Conservation (phyloP, 2,329 filamentous ascomycete genomes). For the Coniochaeta hoffmannii region DNA sequence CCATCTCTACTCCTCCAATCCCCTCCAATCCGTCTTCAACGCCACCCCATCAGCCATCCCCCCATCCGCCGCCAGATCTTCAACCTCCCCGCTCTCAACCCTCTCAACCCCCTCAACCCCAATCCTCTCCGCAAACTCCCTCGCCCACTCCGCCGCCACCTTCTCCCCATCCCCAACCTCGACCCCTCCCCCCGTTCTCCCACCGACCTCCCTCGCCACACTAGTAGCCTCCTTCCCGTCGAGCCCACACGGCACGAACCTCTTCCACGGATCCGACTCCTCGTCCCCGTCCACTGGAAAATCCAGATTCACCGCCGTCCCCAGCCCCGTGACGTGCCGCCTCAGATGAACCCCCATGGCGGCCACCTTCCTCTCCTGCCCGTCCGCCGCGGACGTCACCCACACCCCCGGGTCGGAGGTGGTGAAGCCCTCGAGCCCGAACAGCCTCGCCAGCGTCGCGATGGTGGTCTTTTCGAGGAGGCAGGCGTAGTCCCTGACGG, state of each 20-base stretch:
- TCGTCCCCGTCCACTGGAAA: slow-evolving; percentile 58
- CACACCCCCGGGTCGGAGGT: slow-evolving; percentile 82
- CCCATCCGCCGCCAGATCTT: slow-evolving; percentile 2
- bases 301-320: slow-evolving; percentile 71
- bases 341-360: slow-evolving; percentile 88
- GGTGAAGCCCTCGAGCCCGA: slow-evolving; percentile 53
- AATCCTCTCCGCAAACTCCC: slow-evolving; percentile 13
- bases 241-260: slow-evolving; percentile 87
- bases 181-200: background rate
- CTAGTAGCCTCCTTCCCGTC: slow-evolving; percentile 74
- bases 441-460: slow-evolving; percentile 47
- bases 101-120: slow-evolving; percentile 13
- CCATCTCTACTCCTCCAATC: background rate
- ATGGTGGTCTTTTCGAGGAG: slow-evolving; percentile 73
- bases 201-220: slow-evolving; percentile 44
- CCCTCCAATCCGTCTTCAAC: too few species aligned
- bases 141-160: slow-evolving; percentile 13
- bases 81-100: slow-evolving; percentile 7
- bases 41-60: background rate
- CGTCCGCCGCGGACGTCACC: slow-evolving; percentile 30
- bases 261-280: slow-evolving; percentile 43
- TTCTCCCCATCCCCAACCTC: background rate
- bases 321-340: slow-evolving; percentile 75
- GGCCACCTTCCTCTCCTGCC: slow-evolving; percentile 62
- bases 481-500: slow-evolving; percentile 71